Evolutionary conservation across 2,329 filamentous ascomycete genomes (phyloP).

Genomic region (Septoria linicola): DNA sequence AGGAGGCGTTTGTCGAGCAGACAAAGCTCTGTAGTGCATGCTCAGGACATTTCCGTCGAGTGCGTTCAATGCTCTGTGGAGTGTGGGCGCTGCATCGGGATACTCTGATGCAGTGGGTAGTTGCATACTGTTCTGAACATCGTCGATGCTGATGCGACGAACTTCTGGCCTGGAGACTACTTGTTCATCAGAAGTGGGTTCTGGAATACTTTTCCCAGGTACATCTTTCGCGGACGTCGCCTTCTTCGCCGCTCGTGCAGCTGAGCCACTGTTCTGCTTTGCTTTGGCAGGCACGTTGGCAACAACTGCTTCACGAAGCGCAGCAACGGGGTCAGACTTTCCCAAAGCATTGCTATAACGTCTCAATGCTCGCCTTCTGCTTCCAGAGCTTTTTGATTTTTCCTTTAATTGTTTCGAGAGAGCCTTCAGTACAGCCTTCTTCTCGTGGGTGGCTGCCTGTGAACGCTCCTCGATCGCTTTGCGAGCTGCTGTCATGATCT

Average conservation of each 20-base stretch:
- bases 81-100: neutral
- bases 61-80: neutral
- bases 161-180: neutral
- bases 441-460: neutral
- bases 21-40: neutral
- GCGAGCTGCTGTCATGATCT: slow-evolving; percentile 11
- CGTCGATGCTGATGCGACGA: neutral
- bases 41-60: neutral
- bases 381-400: neutral
- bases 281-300: too few relatives aligned
- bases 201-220: neutral
- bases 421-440: slow-evolving; percentile 6
- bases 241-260: neutral
- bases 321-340: slow-evolving; percentile 2
- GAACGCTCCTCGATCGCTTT: slow-evolving; percentile 4
- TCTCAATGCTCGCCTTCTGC: neutral
- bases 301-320: neutral
- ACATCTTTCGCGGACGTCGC: neutral
- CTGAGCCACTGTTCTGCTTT: neutral
- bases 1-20: neutral
- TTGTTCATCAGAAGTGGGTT: neutral
- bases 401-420: neutral
- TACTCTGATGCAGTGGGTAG: slow-evolving; percentile 2
- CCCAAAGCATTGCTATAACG: neutral
- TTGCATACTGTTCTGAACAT: neutral